phyloP scores from a whole-genome alignment of 139 green algal species.

The Picochlorum sp. region DNA sequence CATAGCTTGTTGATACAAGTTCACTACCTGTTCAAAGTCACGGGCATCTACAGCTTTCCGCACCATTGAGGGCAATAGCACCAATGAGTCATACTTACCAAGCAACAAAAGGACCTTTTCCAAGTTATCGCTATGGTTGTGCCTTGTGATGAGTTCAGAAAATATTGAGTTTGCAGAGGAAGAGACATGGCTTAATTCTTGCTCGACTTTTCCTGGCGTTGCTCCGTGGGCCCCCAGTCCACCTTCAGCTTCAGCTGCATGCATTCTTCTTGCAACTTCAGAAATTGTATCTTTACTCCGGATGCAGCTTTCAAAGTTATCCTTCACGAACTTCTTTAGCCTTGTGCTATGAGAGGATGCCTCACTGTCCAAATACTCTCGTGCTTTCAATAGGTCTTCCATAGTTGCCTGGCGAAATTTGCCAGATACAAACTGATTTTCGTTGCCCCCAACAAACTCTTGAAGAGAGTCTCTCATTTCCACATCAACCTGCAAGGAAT shows the following conservation, averaged over 20 bases:
- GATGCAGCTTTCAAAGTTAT: constrained; percentile 89
- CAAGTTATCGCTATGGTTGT: constrained; percentile 44
- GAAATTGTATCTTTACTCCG: constrained; percentile 82
- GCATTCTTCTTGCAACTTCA: constrained; percentile 52
- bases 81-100: constrained; percentile 50
- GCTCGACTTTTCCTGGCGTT: constrained; percentile 18
- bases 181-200: constrained; percentile 25
- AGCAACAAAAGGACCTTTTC: constrained; percentile 38
- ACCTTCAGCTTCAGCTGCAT: constrained; percentile 24
- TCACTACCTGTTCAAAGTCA: constrained; percentile 22
- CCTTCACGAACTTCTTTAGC: constrained; percentile 71
- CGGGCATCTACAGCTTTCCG: constrained; percentile 18
- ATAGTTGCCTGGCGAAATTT: not conserved
- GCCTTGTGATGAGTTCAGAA: constrained; percentile 39
- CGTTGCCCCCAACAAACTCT: not conserved
- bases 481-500: too few relatives aligned
- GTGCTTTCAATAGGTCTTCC: constrained; percentile 43
- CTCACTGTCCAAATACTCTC: constrained; percentile 38
- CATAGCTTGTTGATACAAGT: constrained; percentile 2
- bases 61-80: constrained; percentile 43
- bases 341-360: constrained; percentile 61
- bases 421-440: not conserved
- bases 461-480: too few relatives aligned
- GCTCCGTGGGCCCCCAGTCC: constrained; percentile 16
- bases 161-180: constrained; percentile 26